Base-by-base conservation (phyloP, 441 rosid genomes). In the Omphalea diandra region DNA sequence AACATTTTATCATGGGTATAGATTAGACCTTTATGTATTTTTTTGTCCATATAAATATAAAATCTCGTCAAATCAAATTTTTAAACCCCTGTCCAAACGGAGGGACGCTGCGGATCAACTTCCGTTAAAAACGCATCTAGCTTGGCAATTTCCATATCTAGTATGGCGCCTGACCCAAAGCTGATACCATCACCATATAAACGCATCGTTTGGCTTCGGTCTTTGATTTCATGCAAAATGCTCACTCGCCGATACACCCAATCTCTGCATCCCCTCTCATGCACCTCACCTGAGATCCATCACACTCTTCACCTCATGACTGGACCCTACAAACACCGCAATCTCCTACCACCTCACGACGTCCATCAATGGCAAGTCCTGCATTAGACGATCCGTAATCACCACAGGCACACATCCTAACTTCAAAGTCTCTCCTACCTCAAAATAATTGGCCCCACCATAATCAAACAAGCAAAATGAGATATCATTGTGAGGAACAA, bases 151-250 rank as follows among this genome's bases (percentile, higher is more conserved):
- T n/a, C n/a, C 74, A 49, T 83, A 84, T 74, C 87, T 74, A 33
- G 81, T 55, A 75, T 86, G 90, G 59, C 90, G 78, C 59, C 86
- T 72, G 38, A 80, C 64, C 90, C 90, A 83, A 17, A 86, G 86
- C 75, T 84, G 87, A 79, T 84, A 86, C 83, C n/a, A 84, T 77
- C 74, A 82, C 76, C 80, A 56, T 69, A 63, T 82, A 67, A 83
- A 87, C 18, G 88, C 77, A 80, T 85, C 91, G 22, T 65, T 73
- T 76, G 82, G 86, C 81, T 80, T 73, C 0, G 88, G 84, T 18
- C 56, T 31, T 53, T 72, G 76, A 67, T 83, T 85, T 89, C 91
- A 87, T 40, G 65, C 70, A 0, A 87, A 77, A 50, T 85, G 88
- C 66, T 53, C 57, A 33, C 83, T 72, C 44, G 80, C 89, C 1